phyloP scores from a whole-genome alignment of 2,329 filamentous ascomycete species.

The Arthrocladium fulminans region DNA sequence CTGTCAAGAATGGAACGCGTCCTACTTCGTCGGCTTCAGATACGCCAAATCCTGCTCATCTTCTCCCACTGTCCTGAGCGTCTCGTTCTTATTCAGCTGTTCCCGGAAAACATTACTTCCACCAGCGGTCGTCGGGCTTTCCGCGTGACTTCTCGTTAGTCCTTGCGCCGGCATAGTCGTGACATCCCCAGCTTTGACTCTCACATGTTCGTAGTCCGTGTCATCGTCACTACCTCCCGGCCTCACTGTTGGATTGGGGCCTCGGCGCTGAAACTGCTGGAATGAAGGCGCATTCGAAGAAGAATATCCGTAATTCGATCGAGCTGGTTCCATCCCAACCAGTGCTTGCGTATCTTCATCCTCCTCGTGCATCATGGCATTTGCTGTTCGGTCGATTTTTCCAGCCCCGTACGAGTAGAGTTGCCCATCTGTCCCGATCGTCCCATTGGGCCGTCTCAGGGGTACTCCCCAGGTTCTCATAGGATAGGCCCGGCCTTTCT shows the following conservation, averaged over 20 bases:
- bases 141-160: background rate
- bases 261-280: constrained; percentile 4
- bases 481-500: constrained; percentile 51
- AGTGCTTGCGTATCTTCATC: constrained; percentile 10
- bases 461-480: constrained; percentile 48
- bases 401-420: constrained; percentile 11
- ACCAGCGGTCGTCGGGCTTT: background rate
- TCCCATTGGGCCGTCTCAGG: constrained; percentile 12
- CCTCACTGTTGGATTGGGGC: background rate
- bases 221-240: constrained; percentile 10
- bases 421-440: constrained; percentile 9
- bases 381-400: constrained; percentile 11
- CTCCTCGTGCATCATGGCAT: constrained; percentile 8
- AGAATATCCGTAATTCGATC: constrained; percentile 4
- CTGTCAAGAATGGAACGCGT: background rate
- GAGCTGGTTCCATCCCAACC: constrained; percentile 10
- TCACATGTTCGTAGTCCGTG: constrained; percentile 12
- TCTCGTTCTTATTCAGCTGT: constrained; percentile 13
- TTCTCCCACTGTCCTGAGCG: constrained; percentile 1
- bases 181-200: background rate
- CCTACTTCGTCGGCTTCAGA: constrained; percentile 1
- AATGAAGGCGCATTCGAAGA: constrained; percentile 1
- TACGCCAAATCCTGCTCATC: constrained; percentile 9
- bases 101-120: constrained; percentile 15
- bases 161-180: background rate